These are phyloP conservation scores for Fragilaria radians DNA, from an alignment of 108 stramenopile genomes.

Conservation along the genomic window DNA sequence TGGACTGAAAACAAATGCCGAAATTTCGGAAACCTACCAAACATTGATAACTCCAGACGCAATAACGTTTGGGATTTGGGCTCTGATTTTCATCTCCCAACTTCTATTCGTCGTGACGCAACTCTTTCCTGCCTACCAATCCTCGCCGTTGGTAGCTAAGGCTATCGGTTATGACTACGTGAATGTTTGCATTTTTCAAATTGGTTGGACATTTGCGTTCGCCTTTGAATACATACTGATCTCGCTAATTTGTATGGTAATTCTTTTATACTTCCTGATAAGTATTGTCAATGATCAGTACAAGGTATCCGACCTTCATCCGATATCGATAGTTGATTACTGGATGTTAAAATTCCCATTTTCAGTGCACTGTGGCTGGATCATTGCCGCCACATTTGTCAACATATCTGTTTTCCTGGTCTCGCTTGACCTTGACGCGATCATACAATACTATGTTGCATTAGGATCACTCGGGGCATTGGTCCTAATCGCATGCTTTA, in stretches of 20 bases:
- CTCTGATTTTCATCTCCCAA: conserved; percentile 63
- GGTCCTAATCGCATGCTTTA: conserved; percentile 41
- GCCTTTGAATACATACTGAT: conserved; percentile 43
- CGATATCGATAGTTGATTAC: conserved; percentile 18
- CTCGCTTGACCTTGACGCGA: conserved; percentile 16
- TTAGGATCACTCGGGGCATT: conserved; percentile 43
- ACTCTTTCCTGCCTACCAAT: conserved; percentile 17
- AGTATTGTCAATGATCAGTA: conserved; percentile 10
- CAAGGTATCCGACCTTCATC: neutral
- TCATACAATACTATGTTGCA: conserved; percentile 39
- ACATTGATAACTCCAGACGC: conserved; percentile 72
- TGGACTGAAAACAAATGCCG: conserved; percentile 38
- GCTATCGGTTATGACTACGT: conserved; percentile 58
- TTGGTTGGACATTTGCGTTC: conserved; percentile 66
- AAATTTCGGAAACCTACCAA: conserved; percentile 67
- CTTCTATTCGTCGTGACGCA: conserved; percentile 57
- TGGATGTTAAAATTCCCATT: conserved; percentile 78
- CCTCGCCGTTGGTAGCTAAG: conserved; percentile 26
- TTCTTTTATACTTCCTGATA: conserved; percentile 35
- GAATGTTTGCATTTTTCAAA: conserved; percentile 41
- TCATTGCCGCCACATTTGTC: conserved; percentile 66
- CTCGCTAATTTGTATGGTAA: conserved; percentile 56
- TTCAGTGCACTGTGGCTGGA: conserved; percentile 76
- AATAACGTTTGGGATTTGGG: conserved; percentile 77
- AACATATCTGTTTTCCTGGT: conserved; percentile 73